Percentiles rank a stretch among this genome's conserved stretches.
Conservation (phyloP, 2,329 filamentous ascomycete species). For the Ilyonectria sp. region DNA sequence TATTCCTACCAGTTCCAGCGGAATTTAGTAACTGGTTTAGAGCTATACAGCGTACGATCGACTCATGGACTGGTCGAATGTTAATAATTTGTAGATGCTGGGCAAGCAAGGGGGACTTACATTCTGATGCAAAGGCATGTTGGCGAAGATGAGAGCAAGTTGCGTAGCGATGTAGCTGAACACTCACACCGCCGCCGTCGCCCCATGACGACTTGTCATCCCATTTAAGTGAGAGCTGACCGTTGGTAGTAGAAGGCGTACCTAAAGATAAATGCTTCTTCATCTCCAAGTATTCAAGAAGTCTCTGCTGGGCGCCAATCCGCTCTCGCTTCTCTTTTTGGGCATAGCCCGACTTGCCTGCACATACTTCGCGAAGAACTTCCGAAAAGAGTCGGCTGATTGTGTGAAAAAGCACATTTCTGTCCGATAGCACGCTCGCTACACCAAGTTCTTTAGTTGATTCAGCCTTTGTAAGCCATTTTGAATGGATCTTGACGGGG, state of each 20-base stretch:
- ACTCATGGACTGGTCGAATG: not conserved
- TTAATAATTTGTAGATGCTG: not conserved
- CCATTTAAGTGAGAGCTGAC: not conserved
- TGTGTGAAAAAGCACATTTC: not conserved
- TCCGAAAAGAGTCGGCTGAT: slow-evolving; percentile 6
- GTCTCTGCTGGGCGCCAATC: slow-evolving; percentile 6
- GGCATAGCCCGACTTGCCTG: not conserved
- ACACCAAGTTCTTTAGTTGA: not conserved
- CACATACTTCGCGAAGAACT: slow-evolving; percentile 7
- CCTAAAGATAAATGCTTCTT: not conserved
- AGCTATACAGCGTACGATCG: too few relatives aligned
- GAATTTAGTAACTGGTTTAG: too few relatives aligned
- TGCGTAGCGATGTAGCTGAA: not conserved
- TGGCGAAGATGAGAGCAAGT: not conserved
- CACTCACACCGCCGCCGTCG: not conserved
- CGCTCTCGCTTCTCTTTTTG: not conserved
- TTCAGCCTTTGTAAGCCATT: slow-evolving; percentile 16
- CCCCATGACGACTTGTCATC: not conserved
- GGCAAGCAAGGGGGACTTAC: not conserved
- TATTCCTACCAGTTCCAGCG: too few relatives aligned
- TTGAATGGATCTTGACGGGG: slow-evolving; percentile 20
- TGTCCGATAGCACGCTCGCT: not conserved
- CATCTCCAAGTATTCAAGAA: slow-evolving; percentile 2
- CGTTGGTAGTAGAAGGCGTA: not conserved
- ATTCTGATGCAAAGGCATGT: not conserved